Evolutionary conservation across 345 rosid genomes (phyloP), one percentile per base, ranked within the genome.

Genomic region (Garcia nutans): DNA sequence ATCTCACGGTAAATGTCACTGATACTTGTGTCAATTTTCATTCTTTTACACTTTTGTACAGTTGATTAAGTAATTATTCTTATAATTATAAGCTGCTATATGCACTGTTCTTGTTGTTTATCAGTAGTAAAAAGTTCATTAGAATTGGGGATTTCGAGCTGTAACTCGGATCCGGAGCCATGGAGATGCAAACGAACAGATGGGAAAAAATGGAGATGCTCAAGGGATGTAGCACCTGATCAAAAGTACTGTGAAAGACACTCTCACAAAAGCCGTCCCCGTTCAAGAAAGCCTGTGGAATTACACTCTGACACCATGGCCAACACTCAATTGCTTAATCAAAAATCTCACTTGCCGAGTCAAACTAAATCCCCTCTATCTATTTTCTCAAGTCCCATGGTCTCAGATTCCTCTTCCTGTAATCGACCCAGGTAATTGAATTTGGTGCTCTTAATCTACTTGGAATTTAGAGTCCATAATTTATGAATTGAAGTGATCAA

Each of bases 261-360:
- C 83, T 86, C 88, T 41, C 92, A 88, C 76, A 90, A 87, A 82
- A 83, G 84, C 82, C 93, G 93, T 72, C 90, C 87, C 83, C 95
- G 95, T 91, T 91, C 95, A 91, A 91, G 95, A 91, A 91, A 91
- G 95, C 91, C 85, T 89, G 95, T 91, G 95, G 93, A 91, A 90
- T 64, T 73, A 76, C 86, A 74, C 54, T 37, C 84, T 54, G 73
- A 84, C 65, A 59, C 47, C 31, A 63, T 70, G 70, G 59, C 71
- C 77, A 47, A 28, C 74, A 76, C 24, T 60, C 78, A 54, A 31
- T 69, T 74, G 58, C 20, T 69, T n/a, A 71, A 72, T 72, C 79
- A 76, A 65, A 85, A 77, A 74, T 58, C 77, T 37, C 71, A 68
- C 80, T 71, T 76, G 56, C 84, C 78, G 44, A 82, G 71, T 72